Conservation (phyloP, 2,329 filamentous ascomycete genomes). For the Knufia fluminis region DNA sequence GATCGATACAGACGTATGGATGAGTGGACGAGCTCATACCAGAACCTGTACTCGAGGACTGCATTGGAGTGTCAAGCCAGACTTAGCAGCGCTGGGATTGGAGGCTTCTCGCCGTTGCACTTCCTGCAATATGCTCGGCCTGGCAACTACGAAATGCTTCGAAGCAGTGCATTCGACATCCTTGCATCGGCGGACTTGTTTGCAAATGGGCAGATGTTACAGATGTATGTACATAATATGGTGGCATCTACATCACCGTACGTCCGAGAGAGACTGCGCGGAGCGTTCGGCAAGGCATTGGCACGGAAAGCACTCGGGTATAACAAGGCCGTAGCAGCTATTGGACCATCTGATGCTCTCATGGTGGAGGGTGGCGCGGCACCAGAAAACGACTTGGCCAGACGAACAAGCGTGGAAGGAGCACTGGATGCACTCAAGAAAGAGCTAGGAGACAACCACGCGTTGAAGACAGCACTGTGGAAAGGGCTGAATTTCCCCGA, state of each 20-base stretch:
- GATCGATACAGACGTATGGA: conserved; percentile 56
- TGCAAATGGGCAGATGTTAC: conserved; percentile 42
- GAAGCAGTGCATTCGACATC: conserved; percentile 50
- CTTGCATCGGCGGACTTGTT: conserved; percentile 48
- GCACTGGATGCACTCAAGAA: conserved; percentile 48
- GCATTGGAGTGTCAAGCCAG: conserved; percentile 51
- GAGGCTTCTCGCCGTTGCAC: conserved; percentile 45
- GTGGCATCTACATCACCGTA: conserved; percentile 49
- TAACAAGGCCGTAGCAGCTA: conserved; percentile 40
- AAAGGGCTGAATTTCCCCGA: conserved; percentile 45
- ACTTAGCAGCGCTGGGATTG: conserved; percentile 45
- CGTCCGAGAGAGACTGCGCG: conserved; percentile 45
- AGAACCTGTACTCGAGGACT: conserved; percentile 54
- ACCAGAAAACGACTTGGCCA: conserved; percentile 43
- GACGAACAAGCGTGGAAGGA: conserved; percentile 49
- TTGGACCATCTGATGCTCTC: conserved; percentile 34
- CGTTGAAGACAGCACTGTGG: conserved; percentile 47
- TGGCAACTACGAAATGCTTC: conserved; percentile 52
- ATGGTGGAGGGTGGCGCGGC: conserved; percentile 49
- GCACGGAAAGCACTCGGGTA: conserved; percentile 51
- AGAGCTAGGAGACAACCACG: conserved; percentile 41
- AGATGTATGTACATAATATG: conserved; percentile 49
- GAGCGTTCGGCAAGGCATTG: conserved; percentile 46
- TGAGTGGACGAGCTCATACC: conserved; percentile 57
- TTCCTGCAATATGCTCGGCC: conserved; percentile 53